Percentiles rank a stretch among this genome's conserved stretches.
phyloP scores from a whole-genome alignment of 768 basidiomycete genomes.

The Podaxis mareebaensis region DNA sequence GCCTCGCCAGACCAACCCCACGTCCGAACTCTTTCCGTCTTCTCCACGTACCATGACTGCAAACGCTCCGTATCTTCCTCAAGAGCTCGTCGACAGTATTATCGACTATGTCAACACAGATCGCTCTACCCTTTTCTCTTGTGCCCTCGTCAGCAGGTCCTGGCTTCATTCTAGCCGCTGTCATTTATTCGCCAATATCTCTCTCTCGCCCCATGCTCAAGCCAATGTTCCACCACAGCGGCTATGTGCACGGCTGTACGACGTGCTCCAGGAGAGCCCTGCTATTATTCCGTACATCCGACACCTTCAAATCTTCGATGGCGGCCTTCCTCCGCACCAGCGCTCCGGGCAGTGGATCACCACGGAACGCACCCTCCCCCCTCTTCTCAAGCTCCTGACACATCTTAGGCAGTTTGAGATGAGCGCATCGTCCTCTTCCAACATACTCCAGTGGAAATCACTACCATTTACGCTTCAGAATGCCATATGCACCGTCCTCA shows the following conservation, averaged over 20 bases:
- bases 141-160: slow-evolving; percentile 37
- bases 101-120: slow-evolving; percentile 45
- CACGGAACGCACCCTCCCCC: slow-evolving; percentile 36
- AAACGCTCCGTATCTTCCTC: slow-evolving; percentile 33
- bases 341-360: slow-evolving; percentile 37
- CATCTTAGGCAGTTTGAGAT: slow-evolving; percentile 40
- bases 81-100: slow-evolving; percentile 49
- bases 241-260: slow-evolving; percentile 36
- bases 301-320: slow-evolving; percentile 25
- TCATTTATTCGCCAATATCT: slow-evolving; percentile 42
- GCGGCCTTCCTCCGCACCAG: background rate
- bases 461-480: slow-evolving; percentile 35
- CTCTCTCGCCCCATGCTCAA: slow-evolving; percentile 33
- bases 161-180: slow-evolving; percentile 41
- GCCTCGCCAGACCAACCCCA: background rate
- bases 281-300: slow-evolving; percentile 34
- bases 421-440: slow-evolving; percentile 29
- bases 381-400: slow-evolving; percentile 36
- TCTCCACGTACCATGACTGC: slow-evolving; percentile 16
- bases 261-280: slow-evolving; percentile 32
- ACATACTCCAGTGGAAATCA: slow-evolving; percentile 33
- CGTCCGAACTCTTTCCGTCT: slow-evolving; percentile 13
- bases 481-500: slow-evolving; percentile 37
- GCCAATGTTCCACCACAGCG: slow-evolving; percentile 29
- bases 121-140: slow-evolving; percentile 28